Percentiles rank a stretch among this genome's conserved stretches.
These are phyloP conservation scores for Alternaria angustiovoidea DNA, from an alignment of 2,329 filamentous ascomycete species.

Conservation along the genomic window DNA sequence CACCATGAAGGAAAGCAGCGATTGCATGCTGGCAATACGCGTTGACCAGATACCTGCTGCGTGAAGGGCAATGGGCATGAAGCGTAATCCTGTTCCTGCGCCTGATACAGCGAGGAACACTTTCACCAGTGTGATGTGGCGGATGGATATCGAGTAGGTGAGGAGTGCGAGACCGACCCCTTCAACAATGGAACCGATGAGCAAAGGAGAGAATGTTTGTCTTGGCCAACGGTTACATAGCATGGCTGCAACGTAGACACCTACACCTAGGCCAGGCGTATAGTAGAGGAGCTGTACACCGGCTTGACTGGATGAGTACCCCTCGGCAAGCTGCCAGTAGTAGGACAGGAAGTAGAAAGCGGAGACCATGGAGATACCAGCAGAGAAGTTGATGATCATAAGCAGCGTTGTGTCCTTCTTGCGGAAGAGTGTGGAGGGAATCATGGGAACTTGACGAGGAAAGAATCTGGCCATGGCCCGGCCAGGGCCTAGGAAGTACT, in stretches of 20 bases:
- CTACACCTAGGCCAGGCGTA: constrained; percentile 68
- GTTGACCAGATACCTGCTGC: constrained; percentile 68
- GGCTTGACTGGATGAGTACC: constrained; percentile 55
- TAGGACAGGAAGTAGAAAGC: constrained; percentile 74
- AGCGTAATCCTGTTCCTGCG: constrained; percentile 68
- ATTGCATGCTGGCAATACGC: constrained; percentile 66
- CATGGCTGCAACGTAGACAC: constrained; percentile 66
- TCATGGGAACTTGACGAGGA: constrained; percentile 67
- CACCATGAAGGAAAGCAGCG: constrained; percentile 65
- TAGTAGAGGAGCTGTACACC: constrained; percentile 68
- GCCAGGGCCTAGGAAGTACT: constrained; percentile 62
- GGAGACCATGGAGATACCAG: constrained; percentile 63
- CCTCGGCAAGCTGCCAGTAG: constrained; percentile 71
- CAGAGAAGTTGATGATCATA: constrained; percentile 68
- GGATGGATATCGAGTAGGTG: constrained; percentile 63
- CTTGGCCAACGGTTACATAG: constrained; percentile 68
- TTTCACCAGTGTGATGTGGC: constrained; percentile 62
- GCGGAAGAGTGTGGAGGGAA: constrained; percentile 67
- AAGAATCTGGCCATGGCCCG: constrained; percentile 58
- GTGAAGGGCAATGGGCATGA: constrained; percentile 71
- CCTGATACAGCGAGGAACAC: constrained; percentile 73
- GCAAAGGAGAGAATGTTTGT: constrained; percentile 68
- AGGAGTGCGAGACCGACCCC: constrained; percentile 67
- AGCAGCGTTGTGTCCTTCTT: constrained; percentile 68
- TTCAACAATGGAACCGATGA: constrained; percentile 59